A percentile compares a stretch with the other conserved stretches of the same genome.
Conservation (phyloP, 1,139 yeast genomes). For the Yamadazyma membranifaciens region DNA sequence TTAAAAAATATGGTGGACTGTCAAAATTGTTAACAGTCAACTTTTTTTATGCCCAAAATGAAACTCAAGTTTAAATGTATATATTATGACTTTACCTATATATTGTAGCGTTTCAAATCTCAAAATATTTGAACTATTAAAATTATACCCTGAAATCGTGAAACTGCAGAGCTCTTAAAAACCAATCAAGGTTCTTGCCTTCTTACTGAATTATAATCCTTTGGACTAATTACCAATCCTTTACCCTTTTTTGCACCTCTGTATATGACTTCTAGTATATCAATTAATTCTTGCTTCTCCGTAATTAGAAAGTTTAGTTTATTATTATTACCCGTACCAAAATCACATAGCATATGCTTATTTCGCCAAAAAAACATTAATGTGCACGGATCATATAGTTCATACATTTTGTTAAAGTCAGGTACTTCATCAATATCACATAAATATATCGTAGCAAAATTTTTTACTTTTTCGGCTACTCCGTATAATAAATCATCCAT, state of each 20-base stretch:
- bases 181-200: conserved; percentile 6
- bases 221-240: conserved; percentile 87
- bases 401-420: conserved; percentile 91
- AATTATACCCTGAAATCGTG: too few relatives aligned
- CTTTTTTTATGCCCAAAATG: conserved; percentile 75
- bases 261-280: conserved; percentile 83
- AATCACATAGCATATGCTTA: conserved; percentile 97
- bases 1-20: conserved; percentile 57
- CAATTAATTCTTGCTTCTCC: conserved; percentile 87
- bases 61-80: conserved; percentile 28
- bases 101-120: too few relatives aligned
- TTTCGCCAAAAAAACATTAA: conserved; percentile 92
- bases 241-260: conserved; percentile 92
- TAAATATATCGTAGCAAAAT: conserved; percentile 83
- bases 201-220: conserved; percentile 46
- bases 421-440: conserved; percentile 89
- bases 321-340: conserved; percentile 97
- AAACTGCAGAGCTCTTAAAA: neutral
- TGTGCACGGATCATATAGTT: conserved; percentile 85
- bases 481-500: conserved; percentile 85
- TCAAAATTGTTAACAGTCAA: conserved; percentile 69
- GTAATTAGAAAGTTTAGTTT: conserved; percentile 78
- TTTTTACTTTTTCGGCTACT: conserved; percentile 79
- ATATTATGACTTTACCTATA: neutral
- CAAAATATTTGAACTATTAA: too few relatives aligned